Evolutionary conservation across 192 early-diverging fungal genomes (phyloP).

Genomic region (Piromyces sp.): DNA sequence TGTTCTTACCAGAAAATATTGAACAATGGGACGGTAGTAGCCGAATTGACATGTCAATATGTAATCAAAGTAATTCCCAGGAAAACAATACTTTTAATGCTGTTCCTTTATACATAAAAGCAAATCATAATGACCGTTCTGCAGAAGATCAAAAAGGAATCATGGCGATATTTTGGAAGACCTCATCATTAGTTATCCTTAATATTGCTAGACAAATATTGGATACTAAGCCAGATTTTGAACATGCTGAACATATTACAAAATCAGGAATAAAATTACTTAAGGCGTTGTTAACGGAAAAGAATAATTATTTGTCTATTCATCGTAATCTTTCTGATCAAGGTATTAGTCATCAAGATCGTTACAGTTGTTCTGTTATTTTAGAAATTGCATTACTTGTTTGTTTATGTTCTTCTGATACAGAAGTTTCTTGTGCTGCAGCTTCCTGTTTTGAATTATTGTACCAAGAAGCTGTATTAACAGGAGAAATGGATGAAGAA

Average conservation of each 20-base stretch:
- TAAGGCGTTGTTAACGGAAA: slow-evolving; percentile 5
- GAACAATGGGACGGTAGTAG: slow-evolving; percentile 58
- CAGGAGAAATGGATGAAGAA: slow-evolving; percentile 28
- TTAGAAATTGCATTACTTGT: slow-evolving; percentile 61
- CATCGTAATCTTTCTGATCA: slow-evolving; percentile 23
- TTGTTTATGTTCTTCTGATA: slow-evolving; percentile 52
- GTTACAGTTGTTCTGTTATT: slow-evolving; percentile 46
- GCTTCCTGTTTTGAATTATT: slow-evolving; percentile 49
- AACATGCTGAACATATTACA: background rate
- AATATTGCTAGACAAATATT: slow-evolving; percentile 54
- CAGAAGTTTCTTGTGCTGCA: slow-evolving; percentile 39
- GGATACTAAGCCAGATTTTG: slow-evolving; percentile 15
- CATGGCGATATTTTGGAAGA: slow-evolving; percentile 65
- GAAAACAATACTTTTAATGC: background rate
- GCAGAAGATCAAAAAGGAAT: slow-evolving; percentile 36
- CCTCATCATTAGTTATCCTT: slow-evolving; percentile 39
- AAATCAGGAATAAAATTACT: slow-evolving; percentile 12
- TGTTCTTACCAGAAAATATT: slow-evolving; percentile 54
- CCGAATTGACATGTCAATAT: background rate
- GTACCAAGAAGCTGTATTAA: slow-evolving; percentile 51
- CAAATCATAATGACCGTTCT: slow-evolving; percentile 13
- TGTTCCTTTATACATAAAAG: slow-evolving; percentile 9
- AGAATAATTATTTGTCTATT: slow-evolving; percentile 28
- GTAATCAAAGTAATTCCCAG: background rate
- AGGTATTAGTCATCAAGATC: slow-evolving; percentile 38